Percentiles rank a stretch among this genome's conserved stretches.
These are phyloP conservation scores for Auriscalpium microsporum DNA, from an alignment of 768 basidiomycete genomes.

Conservation along the genomic window DNA sequence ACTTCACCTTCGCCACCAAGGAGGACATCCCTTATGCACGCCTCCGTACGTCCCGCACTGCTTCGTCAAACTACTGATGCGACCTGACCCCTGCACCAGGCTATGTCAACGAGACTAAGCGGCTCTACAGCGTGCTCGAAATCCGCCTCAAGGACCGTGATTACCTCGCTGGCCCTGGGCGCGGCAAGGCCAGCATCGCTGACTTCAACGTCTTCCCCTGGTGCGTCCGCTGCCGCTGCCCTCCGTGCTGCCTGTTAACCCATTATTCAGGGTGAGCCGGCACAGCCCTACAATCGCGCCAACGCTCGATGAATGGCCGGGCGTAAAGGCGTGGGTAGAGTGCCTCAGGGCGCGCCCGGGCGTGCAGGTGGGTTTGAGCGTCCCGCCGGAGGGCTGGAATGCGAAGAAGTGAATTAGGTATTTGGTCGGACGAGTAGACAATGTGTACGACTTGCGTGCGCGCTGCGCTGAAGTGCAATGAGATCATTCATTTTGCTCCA, in stretches of 20 bases:
- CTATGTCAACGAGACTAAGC: slow-evolving; percentile 72
- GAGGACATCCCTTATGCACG: slow-evolving; percentile 65
- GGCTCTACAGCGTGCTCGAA: slow-evolving; percentile 79
- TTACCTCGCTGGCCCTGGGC: slow-evolving; percentile 69
- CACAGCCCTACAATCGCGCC: slow-evolving; percentile 43
- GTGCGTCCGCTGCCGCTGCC: slow-evolving; percentile 23
- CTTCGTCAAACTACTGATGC: background rate
- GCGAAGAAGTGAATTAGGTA: background rate
- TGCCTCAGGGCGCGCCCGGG: slow-evolving; percentile 28
- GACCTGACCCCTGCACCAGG: slow-evolving; percentile 32
- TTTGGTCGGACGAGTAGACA: too few relatives aligned
- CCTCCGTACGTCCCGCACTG: slow-evolving; percentile 37
- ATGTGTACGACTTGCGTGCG: too few relatives aligned
- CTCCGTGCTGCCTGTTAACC: background rate
- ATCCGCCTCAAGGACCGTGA: slow-evolving; percentile 66
- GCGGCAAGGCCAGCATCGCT: slow-evolving; percentile 61
- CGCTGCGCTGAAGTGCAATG: too few relatives aligned
- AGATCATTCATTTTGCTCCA: too few relatives aligned
- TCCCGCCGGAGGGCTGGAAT: slow-evolving; percentile 18
- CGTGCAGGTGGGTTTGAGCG: slow-evolving; percentile 24
- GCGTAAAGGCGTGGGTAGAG: slow-evolving; percentile 40
- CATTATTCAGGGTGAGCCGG: slow-evolving; percentile 40
- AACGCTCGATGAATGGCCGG: slow-evolving; percentile 54
- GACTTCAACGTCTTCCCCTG: slow-evolving; percentile 65
- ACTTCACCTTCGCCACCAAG: slow-evolving; percentile 58